phyloP scores from a whole-genome alignment of 148 eudicot genomes.

The Talinum fruticosum region DNA sequence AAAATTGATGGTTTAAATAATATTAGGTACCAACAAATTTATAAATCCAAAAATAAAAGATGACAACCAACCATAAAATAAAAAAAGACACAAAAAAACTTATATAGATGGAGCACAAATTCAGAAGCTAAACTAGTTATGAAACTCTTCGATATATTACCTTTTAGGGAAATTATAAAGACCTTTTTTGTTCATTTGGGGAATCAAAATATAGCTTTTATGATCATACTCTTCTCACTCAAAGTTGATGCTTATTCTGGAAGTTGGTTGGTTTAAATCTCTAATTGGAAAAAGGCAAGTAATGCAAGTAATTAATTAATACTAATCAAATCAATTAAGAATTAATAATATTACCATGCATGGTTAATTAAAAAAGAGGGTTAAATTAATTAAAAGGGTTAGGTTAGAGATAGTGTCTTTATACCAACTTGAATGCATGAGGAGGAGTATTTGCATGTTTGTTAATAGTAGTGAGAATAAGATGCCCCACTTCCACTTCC shows the following conservation, averaged over 20 bases:
- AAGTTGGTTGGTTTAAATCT: neutral
- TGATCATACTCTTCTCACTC: neutral
- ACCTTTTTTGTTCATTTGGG: neutral
- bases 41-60: no score
- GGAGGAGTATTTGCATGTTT: neutral
- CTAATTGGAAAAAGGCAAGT: neutral
- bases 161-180: no score
- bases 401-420: conserved; percentile 1
- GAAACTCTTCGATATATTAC: neutral
- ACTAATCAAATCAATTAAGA: neutral
- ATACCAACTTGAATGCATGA: conserved; percentile 16
- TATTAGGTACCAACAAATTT: no score
- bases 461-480: neutral
- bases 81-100: no score
- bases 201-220: neutral
- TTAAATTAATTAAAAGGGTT: neutral
- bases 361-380: neutral
- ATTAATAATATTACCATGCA: no score
- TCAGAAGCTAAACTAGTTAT: no score
- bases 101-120: no score
- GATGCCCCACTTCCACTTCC: neutral
- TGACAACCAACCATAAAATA: no score
- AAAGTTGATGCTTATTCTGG: neutral
- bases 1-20: no score
- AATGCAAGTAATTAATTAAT: neutral